These are phyloP conservation scores for Diaporthe nobilis DNA, from an alignment of 2,329 filamentous ascomycete genomes.

Conservation along the genomic window DNA sequence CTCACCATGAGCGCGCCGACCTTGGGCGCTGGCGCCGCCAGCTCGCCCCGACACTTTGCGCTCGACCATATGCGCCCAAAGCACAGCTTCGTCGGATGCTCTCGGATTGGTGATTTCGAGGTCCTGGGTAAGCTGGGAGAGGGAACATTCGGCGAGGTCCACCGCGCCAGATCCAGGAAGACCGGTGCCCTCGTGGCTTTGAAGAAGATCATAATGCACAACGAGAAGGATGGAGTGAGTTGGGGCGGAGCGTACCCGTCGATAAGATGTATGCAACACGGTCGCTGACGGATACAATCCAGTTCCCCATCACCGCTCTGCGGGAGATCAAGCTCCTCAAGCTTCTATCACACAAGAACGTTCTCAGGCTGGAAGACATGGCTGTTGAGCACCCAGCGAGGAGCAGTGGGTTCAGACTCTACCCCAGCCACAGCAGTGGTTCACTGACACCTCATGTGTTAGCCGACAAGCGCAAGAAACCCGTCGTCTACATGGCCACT, in stretches of 20 bases:
- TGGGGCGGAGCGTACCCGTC: constrained; percentile 28
- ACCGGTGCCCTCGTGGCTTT: constrained; percentile 85
- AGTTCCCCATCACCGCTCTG: constrained; percentile 97
- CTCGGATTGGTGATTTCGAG: constrained; percentile 84
- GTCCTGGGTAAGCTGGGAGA: constrained; percentile 89
- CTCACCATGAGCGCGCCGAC: constrained; percentile 46
- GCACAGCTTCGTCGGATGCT: constrained; percentile 85
- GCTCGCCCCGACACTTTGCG: constrained; percentile 70
- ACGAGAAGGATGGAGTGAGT: constrained; percentile 94
- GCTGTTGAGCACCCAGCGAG: constrained; percentile 83
- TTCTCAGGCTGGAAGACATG: constrained; percentile 94
- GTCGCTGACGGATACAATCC: constrained; percentile 38
- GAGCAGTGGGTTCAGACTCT: constrained; percentile 62
- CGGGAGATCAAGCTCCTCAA: constrained; percentile 98
- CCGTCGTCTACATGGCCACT: constrained; percentile 98
- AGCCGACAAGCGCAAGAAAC: constrained; percentile 84
- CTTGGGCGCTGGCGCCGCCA: constrained; percentile 44
- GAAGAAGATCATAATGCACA: constrained; percentile 99
- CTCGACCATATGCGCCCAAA: constrained; percentile 68
- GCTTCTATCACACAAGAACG: constrained; percentile 90
- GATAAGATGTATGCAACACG: not conserved
- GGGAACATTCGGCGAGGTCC: constrained; percentile 96
- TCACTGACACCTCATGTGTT: constrained; percentile 43
- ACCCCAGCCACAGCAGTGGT: constrained; percentile 31
- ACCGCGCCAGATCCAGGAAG: constrained; percentile 85